Base-by-base conservation (phyloP, 176 grass and related monocot genomes). In the Cenchrus purpureus region DNA sequence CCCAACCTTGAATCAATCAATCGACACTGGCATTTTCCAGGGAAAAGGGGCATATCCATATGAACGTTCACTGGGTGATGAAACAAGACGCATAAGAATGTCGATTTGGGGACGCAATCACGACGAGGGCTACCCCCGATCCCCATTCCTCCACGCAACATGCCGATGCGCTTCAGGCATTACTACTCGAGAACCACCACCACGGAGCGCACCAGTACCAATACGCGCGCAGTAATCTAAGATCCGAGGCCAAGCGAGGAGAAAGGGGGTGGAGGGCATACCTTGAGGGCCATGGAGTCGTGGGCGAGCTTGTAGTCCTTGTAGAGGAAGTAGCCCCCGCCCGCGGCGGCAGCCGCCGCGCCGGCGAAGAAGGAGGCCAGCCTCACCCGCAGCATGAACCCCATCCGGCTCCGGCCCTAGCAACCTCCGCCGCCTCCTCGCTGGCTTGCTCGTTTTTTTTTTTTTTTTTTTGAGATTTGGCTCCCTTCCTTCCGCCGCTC, bases 281-380 rank as follows among this genome's bases (percentile, higher is more conserved):
- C 97, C 97, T 99, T 79, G 81, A 79, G 88, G 69, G 83, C 80
- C 43, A 92, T 78, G 86, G 83, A 78, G 61, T 96, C 93, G 75
- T 94, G 88, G 45, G 97, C 93, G 77, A 91, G 79, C 91, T 89
- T 92, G 88, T 99, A 99, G 79, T 99, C 97, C 86, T 96, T 99
- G 90, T 94, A 96, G 86, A 99, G 93, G 79, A 96, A 88, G 81
- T 92, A 96, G 43, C 85, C 88, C 50, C 91, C 93, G 31, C 59
- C 88, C 0, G 89, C 70, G 1, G 90, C 89, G 14, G 97, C 89
- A 0, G 79, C 88, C 0, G 93, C 88, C 73, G 97, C 93, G 48
- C 93, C 93, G 48, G 93, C 90, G 66, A 96, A 96, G 93, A 99
- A 99, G 71, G 93, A 90, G 28, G 93, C 79, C 54, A 99, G 32